Base-by-base conservation (phyloP, 2,329 filamentous ascomycete genomes). In the Epichloe elymi region DNA sequence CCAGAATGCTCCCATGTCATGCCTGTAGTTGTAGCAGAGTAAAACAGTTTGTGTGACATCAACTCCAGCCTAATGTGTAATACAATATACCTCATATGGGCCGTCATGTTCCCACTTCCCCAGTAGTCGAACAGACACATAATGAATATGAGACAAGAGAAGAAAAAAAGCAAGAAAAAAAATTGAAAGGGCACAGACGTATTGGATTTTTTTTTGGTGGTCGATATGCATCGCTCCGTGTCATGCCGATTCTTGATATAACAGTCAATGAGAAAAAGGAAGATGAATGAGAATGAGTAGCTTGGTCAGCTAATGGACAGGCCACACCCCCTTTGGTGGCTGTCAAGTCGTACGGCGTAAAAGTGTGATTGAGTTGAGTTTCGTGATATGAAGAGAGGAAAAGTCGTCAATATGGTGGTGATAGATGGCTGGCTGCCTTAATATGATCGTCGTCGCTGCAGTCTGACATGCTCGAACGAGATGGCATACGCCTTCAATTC, bases 401-500 rank as follows among this genome's bases (percentile, higher is more conserved):
- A n/a, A n/a, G 40, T 45, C 45, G 26, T 37, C 38, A 33, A 30
- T 41, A 30, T 37, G 33, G 30, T 23, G 5, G 5, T 36, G 12
- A 17, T 36, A 15, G 26, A 23, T 7, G 41, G 23, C 12, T 14
- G 35, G 8, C 17, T 15, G 33, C 19, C 12, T 38, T 74, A 80
- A 62, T 75, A 72, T 33, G 78, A 76, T 70, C 81, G 68, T 61
- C 78, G 70, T 58, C 78, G 75, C 60, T 79, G 75, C 50, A 73
- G 64, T 55, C 86, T 78, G 52, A 85, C 83, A 58, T 89, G 86
- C 67, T 96, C 90, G 65, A 96, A 95, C 2, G 86, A 88, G 63
- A 85, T 86, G 58, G 87, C 86, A 67, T 96, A 96, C 58, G 85
- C 84, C 63, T 84, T 82, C 37, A 96, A 78, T 65, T 95, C 88